Base-by-base conservation (phyloP, 2,329 filamentous ascomycete species). In the Botryosphaeria dothidea region DNA sequence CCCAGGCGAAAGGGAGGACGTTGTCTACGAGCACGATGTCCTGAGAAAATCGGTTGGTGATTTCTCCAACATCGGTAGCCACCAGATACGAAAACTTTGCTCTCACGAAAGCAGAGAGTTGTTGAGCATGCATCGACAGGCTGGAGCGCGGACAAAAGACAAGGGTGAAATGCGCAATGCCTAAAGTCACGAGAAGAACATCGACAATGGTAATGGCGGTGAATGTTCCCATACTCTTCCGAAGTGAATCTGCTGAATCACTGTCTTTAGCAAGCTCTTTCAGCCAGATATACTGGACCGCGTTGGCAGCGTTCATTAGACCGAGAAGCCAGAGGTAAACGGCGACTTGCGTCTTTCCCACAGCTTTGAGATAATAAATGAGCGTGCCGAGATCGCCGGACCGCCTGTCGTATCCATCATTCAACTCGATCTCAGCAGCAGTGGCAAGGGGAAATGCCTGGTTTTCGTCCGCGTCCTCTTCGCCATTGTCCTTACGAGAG, bases 21-120 rank as follows among this genome's bases (percentile, higher is more conserved):
- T 73, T 77, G 57, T 83, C 81, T 15, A 83, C 79, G n/a, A 83
- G 70, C 61, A 77, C 72, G 4, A 83, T 71, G 70, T 84, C 81
- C 66, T 83, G 81, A n/a, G 76, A 79, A 69, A 84, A 83, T 23
- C 79, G 71, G 66, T 83, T 83, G n/a, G 79, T 72, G 2, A 77
- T 80, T 15, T 79, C 73, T n/a, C 81, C 81, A 13, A 77, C 78
- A 67, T 83, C 80, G 0, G 78, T 81, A 2, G 73, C 75, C 0
- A 77, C 72, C 64, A 83, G 81, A 70, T 82, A 83, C 1, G 73
- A 74, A 69, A 81, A 71, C 21, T 78, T 75, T 21, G 79, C 78
- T 36, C 70, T 71, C 13, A 57, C 27, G 52, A 57, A 43, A 6
- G 52, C 31, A 3, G 36, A 31, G n/a, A 57, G 11, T 19, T 57